These are phyloP conservation scores for Prasinococcaceae sp. DNA, from an alignment of 139 green algal genomes.

Conservation along the genomic window DNA sequence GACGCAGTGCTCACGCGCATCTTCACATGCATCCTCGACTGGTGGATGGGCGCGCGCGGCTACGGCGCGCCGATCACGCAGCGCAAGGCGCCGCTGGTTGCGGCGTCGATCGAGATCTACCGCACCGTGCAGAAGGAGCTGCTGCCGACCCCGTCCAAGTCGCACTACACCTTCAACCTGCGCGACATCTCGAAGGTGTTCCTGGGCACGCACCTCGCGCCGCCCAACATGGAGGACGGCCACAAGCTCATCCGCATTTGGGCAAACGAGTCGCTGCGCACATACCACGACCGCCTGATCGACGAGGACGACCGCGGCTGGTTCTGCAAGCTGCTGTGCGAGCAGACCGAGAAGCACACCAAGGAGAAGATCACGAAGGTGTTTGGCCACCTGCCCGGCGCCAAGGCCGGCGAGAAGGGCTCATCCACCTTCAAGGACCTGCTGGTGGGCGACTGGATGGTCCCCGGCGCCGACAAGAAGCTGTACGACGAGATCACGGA, in stretches of 20 bases:
- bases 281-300: slow-evolving; percentile 35
- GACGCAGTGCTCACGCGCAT: slow-evolving; percentile 35
- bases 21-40: slow-evolving; percentile 47
- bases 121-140: slow-evolving; percentile 25
- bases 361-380: slow-evolving; percentile 47
- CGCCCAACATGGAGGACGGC: slow-evolving; percentile 5
- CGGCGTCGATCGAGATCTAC: slow-evolving; percentile 13
- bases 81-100: slow-evolving; percentile 1
- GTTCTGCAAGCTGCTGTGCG: slow-evolving; percentile 16
- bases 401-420: slow-evolving; percentile 21
- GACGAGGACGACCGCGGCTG: slow-evolving; percentile 28
- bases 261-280: slow-evolving; percentile 30
- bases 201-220: slow-evolving; percentile 13
- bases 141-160: slow-evolving; percentile 31
- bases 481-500: slow-evolving; percentile 39
- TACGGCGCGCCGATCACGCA: slow-evolving; percentile 1
- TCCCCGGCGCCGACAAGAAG: slow-evolving; percentile 28
- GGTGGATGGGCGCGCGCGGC: slow-evolving; percentile 28
- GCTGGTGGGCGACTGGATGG: slow-evolving; percentile 67
- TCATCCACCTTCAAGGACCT: slow-evolving; percentile 35
- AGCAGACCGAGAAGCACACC: slow-evolving; percentile 47
- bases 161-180: slow-evolving; percentile 45
- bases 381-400: slow-evolving; percentile 16
- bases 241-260: slow-evolving; percentile 29
- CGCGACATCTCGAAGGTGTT: slow-evolving; percentile 32